Evolutionary conservation across 2,329 filamentous ascomycete species (phyloP).

Genomic region (Colletotrichum gloeosporioides): DNA sequence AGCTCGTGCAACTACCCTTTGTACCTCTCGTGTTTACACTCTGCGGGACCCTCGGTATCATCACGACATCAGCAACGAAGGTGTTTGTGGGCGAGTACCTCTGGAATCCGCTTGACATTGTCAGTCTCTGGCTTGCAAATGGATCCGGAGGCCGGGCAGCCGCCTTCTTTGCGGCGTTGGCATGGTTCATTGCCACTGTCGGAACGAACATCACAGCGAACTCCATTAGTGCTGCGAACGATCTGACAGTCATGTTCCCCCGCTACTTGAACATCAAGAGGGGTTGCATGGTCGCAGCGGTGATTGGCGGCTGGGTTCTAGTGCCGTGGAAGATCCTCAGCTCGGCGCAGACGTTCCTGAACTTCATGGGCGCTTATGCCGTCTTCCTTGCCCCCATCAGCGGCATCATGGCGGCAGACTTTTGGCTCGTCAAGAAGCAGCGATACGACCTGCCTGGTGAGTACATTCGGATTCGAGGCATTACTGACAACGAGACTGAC

Average conservation of each 20-base stretch:
- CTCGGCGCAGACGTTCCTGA: constrained; percentile 62
- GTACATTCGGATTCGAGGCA: background rate
- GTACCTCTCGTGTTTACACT: constrained; percentile 51
- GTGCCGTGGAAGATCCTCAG: constrained; percentile 71
- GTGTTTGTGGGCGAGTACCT: constrained; percentile 44
- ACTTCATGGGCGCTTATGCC: constrained; percentile 66
- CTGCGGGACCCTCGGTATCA: constrained; percentile 55
- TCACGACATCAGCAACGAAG: constrained; percentile 58
- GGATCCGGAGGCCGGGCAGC: constrained; percentile 46
- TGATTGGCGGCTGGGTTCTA: constrained; percentile 61
- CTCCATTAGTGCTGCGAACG: constrained; percentile 58
- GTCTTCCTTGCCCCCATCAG: constrained; percentile 71
- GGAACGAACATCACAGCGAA: constrained; percentile 64
- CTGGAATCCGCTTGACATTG: constrained; percentile 56
- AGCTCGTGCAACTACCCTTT: constrained; percentile 34
- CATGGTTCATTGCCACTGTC: constrained; percentile 59
- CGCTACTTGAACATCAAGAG: constrained; percentile 60
- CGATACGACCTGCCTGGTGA: constrained; percentile 44
- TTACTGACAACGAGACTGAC: background rate
- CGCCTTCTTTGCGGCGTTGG: constrained; percentile 55
- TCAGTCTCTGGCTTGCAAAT: constrained; percentile 43
- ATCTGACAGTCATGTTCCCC: constrained; percentile 59
- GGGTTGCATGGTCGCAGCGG: constrained; percentile 58
- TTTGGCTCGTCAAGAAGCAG: constrained; percentile 62
- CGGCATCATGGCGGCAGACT: constrained; percentile 64